Evolutionary conservation across 441 rosid genomes (phyloP).

Genomic region (Melastoma candidum): DNA sequence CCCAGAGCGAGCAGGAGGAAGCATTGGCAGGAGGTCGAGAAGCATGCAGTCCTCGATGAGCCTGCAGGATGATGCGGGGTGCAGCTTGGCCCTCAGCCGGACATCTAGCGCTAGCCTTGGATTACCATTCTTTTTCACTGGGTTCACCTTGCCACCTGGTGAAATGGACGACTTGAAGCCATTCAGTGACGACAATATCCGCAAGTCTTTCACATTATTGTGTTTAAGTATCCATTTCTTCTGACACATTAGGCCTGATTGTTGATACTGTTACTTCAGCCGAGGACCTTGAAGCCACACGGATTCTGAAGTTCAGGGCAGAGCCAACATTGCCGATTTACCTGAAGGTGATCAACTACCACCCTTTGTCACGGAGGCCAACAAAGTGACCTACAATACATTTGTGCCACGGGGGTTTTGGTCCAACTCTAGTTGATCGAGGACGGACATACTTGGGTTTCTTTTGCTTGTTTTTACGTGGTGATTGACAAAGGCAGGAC

Average conservation of each 20-base stretch:
- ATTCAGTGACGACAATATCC: slow-evolving; percentile 80
- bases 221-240: too few species aligned
- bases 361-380: too few species aligned
- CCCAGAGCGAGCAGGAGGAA: slow-evolving; percentile 32
- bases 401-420: too few species aligned
- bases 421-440: too few species aligned
- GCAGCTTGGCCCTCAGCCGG: slow-evolving; percentile 83
- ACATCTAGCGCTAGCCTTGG: slow-evolving; percentile 94
- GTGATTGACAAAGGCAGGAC: too few species aligned
- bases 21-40: slow-evolving; percentile 48
- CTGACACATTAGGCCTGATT: too few species aligned
- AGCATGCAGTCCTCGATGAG: slow-evolving; percentile 66
- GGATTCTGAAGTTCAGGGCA: slow-evolving; percentile 51
- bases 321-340: slow-evolving; percentile 83
- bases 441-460: too few species aligned
- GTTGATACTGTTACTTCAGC: slow-evolving; percentile 25
- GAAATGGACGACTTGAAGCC: slow-evolving; percentile 67
- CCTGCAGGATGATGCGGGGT: slow-evolving; percentile 60
- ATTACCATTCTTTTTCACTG: slow-evolving; percentile 84
- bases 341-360: slow-evolving; percentile 51
- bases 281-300: slow-evolving; percentile 56
- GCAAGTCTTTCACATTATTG: slow-evolving; percentile 19
- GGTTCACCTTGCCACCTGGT: slow-evolving; percentile 72
- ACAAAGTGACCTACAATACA: too few species aligned
- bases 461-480: too few species aligned